These are phyloP conservation scores for Drosera spatulata DNA, from an alignment of 179 eudicot genomes.

Conservation along the genomic window DNA sequence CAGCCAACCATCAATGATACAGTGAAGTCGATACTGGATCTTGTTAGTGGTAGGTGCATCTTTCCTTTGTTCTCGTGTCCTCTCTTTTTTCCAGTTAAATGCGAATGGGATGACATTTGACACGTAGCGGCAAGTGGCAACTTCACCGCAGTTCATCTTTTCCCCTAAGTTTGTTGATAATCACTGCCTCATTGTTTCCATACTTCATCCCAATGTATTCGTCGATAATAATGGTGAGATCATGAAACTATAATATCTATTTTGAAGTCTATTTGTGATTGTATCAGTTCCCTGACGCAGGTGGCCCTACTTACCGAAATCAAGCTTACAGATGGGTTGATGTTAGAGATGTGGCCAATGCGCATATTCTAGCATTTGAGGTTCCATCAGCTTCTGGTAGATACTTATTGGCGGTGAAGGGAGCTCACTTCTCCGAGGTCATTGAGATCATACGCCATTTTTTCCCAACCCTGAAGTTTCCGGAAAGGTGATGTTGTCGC, in stretches of 20 bases:
- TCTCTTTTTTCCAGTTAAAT: background rate
- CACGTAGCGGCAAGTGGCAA: background rate
- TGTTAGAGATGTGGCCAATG: background rate
- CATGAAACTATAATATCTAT: no score
- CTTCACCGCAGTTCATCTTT: no score
- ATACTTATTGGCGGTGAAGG: background rate
- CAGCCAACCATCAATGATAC: background rate
- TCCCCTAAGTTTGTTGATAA: background rate
- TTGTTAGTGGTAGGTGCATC: background rate
- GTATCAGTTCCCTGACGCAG: background rate
- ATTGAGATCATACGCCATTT: background rate
- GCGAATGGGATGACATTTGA: background rate
- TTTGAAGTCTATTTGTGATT: background rate
- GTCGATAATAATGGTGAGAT: no score
- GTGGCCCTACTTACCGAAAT: background rate
- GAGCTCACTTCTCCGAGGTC: background rate
- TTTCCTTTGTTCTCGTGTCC: no score
- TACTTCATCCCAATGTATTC: no score
- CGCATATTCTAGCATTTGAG: constrained; percentile 1
- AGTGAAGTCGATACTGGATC: background rate
- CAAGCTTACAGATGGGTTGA: background rate
- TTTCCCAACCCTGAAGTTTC: background rate
- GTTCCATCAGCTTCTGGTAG: background rate
- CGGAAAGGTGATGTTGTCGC: no score
- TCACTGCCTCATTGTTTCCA: no score